Conservation (phyloP, 257 asterid genomes). For the Eucommia ulmoides region DNA sequence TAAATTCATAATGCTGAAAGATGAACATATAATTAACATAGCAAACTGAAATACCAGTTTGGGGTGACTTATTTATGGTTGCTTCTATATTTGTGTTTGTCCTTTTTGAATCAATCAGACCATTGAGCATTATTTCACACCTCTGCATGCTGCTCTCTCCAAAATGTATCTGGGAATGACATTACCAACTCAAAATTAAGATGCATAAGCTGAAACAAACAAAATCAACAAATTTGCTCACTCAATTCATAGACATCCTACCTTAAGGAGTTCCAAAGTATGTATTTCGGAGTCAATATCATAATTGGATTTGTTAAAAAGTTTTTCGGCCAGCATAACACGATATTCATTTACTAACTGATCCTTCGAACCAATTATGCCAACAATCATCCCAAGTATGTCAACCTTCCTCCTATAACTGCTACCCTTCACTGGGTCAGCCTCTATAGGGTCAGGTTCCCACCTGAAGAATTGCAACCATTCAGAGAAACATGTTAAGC, state of each 20-base stretch:
- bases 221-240: slow-evolving; percentile 60
- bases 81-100: slow-evolving; percentile 83
- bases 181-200: too few relatives aligned
- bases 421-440: slow-evolving; percentile 79
- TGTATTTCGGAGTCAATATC: slow-evolving; percentile 92
- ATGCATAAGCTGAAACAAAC: slow-evolving; percentile 4
- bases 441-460: too few relatives aligned
- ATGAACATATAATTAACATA: slow-evolving; percentile 1
- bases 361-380: slow-evolving; percentile 96
- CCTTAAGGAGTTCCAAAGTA: too few relatives aligned
- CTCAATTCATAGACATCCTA: too few relatives aligned
- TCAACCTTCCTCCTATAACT: slow-evolving; percentile 74
- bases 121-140: slow-evolving; percentile 98
- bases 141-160: slow-evolving; percentile 98
- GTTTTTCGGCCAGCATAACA: slow-evolving; percentile 97
- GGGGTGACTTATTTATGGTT: slow-evolving; percentile 44
- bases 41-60: slow-evolving; percentile 33
- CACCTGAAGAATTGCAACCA: too few relatives aligned
- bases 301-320: slow-evolving; percentile 84
- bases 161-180: slow-evolving; percentile 72
- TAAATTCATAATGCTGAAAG: slow-evolving; percentile 8
- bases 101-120: slow-evolving; percentile 87
- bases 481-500: too few relatives aligned
- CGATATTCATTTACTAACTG: slow-evolving; percentile 96
- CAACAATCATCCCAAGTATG: slow-evolving; percentile 91